These are phyloP conservation scores for Golubevia pallescens DNA, from an alignment of 1,284 basidiomycete species.

Conservation along the genomic window DNA sequence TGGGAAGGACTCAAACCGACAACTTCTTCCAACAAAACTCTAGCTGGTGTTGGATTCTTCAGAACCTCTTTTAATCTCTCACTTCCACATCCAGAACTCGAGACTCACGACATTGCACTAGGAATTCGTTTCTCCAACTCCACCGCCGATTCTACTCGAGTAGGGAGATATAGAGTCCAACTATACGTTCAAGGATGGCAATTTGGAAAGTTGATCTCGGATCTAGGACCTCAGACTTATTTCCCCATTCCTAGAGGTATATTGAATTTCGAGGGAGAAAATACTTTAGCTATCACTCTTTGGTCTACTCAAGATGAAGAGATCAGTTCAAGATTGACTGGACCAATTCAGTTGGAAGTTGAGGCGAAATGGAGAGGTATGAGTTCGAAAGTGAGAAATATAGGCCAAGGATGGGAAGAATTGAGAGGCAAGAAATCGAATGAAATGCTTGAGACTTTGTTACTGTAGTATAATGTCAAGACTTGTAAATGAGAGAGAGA, in stretches of 20 bases:
- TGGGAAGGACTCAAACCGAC: slow-evolving; percentile 65
- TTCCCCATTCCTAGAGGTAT: slow-evolving; percentile 32
- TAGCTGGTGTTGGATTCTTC: slow-evolving; percentile 79
- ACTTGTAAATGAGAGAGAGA: no score
- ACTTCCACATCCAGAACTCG: slow-evolving; percentile 5
- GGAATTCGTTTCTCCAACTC: neutral
- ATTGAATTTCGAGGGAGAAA: slow-evolving; percentile 19
- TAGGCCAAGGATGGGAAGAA: slow-evolving; percentile 18
- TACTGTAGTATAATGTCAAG: no score
- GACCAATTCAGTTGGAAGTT: slow-evolving; percentile 16
- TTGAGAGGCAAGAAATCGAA: slow-evolving; percentile 9
- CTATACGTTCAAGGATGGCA: slow-evolving; percentile 55
- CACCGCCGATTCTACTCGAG: neutral
- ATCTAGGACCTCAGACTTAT: slow-evolving; percentile 24
- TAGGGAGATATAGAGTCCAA: slow-evolving; percentile 11
- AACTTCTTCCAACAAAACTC: neutral
- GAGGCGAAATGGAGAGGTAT: slow-evolving; percentile 18
- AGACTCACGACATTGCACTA: slow-evolving; percentile 18
- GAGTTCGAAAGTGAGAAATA: slow-evolving; percentile 18
- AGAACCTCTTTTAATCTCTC: slow-evolving; percentile 74
- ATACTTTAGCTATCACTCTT: slow-evolving; percentile 25
- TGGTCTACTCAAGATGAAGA: slow-evolving; percentile 20
- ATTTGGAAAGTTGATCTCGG: slow-evolving; percentile 34
- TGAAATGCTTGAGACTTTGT: no score
- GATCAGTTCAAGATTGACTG: slow-evolving; percentile 13